Conservation (phyloP, 352 stramenopile genomes). For the Globisporangium echinulatum region DNA sequence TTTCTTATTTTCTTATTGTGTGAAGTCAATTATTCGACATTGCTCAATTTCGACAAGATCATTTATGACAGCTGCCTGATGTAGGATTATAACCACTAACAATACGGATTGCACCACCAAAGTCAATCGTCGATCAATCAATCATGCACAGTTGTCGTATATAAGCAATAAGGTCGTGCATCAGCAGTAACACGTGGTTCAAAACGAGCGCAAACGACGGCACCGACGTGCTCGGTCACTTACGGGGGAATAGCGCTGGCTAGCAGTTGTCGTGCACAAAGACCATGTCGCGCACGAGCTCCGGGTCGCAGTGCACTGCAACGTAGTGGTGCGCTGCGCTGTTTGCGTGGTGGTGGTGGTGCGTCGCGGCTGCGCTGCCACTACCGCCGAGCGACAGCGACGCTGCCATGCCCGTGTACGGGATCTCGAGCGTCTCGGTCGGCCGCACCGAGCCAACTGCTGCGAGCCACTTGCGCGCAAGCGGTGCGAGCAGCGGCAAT, state of each 20-base stretch:
- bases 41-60: no score
- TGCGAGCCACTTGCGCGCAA: conserved; percentile 42
- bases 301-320: conserved; percentile 33
- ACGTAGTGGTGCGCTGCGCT: conserved; percentile 12
- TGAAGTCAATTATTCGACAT: no score
- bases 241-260: neutral
- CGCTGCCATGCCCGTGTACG: conserved; percentile 9
- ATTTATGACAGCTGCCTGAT: no score
- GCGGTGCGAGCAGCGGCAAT: conserved; percentile 31
- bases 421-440: conserved; percentile 17
- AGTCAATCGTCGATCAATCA: no score
- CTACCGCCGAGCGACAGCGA: conserved; percentile 9
- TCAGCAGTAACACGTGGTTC: no score
- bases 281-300: conserved; percentile 40
- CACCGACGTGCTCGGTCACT: no score
- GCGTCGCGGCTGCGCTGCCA: neutral
- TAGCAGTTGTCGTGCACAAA: conserved; percentile 49
- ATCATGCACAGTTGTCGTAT: no score
- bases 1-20: no score
- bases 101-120: no score
- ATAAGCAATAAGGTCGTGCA: no score
- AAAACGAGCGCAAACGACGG: neutral
- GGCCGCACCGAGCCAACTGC: conserved; percentile 33
- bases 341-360: conserved; percentile 8
- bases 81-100: no score